A percentile compares a stretch with the other conserved stretches of the same genome.
phyloP scores from a whole-genome alignment of 768 basidiomycete species.

The Lenzites betulinus region DNA sequence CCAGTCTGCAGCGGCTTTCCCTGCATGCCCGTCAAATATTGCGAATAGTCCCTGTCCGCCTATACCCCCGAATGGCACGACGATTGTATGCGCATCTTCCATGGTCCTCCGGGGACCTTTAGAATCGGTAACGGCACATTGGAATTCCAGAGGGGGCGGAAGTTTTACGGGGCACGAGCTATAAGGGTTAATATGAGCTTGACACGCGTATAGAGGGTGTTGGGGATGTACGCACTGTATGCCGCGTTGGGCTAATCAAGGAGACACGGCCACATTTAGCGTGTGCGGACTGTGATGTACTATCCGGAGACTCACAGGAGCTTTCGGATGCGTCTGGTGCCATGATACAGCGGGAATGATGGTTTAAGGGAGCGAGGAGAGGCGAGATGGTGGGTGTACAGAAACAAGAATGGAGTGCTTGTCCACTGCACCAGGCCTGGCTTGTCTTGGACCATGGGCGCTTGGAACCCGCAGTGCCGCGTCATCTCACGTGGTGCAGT shows the following conservation, averaged over 20 bases:
- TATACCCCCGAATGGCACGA: conserved; percentile 89
- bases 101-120: conserved; percentile 89
- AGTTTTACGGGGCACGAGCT: conserved; percentile 7
- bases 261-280: neutral
- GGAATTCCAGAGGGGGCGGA: conserved; percentile 34
- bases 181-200: neutral
- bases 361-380: neutral
- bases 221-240: conserved; percentile 1
- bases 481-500: conserved; percentile 24
- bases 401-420: conserved; percentile 3
- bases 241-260: conserved; percentile 9
- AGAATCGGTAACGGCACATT: conserved; percentile 72
- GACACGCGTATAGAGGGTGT: no score
- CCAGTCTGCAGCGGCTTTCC: conserved; percentile 99
- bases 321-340: neutral
- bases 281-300: neutral
- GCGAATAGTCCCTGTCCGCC: conserved; percentile 98
- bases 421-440: conserved; percentile 2
- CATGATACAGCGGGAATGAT: neutral
- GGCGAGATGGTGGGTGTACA: conserved; percentile 3
- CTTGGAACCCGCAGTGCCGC: conserved; percentile 12
- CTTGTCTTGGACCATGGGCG: neutral
- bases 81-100: conserved; percentile 97
- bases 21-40: conserved; percentile 97
- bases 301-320: neutral